A percentile compares a stretch with the other conserved stretches of the same genome.
These are phyloP conservation scores for Sporothrix phasma DNA, from an alignment of 2,329 filamentous ascomycete genomes.

Conservation along the genomic window DNA sequence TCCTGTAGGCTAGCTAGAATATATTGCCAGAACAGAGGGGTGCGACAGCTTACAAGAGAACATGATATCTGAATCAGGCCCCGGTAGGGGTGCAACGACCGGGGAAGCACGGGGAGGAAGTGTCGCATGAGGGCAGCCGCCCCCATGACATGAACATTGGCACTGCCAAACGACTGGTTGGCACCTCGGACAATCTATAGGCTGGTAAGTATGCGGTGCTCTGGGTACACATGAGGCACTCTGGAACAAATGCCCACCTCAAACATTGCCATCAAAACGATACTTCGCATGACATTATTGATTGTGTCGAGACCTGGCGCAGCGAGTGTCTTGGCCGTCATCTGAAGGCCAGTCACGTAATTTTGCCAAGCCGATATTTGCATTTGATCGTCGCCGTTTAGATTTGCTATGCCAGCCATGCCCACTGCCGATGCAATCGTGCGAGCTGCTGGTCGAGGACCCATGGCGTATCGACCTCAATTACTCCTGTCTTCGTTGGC, in stretches of 20 bases:
- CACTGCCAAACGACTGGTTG: constrained; percentile 37
- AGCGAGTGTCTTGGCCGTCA: constrained; percentile 34
- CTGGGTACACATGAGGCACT: too few species aligned
- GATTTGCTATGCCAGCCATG: constrained; percentile 47
- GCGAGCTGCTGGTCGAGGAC: constrained; percentile 31
- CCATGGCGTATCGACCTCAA: constrained; percentile 26
- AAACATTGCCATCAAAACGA: constrained; percentile 51
- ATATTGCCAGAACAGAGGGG: background rate
- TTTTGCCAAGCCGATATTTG: constrained; percentile 39
- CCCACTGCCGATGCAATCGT: constrained; percentile 48
- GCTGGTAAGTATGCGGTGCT: background rate
- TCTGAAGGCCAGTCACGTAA: constrained; percentile 44
- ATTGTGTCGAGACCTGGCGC: constrained; percentile 27
- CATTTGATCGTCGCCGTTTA: constrained; percentile 37
- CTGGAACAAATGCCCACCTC: too few species aligned
- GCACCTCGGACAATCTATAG: constrained; percentile 36
- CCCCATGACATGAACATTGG: constrained; percentile 49
- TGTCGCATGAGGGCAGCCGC: constrained; percentile 47
- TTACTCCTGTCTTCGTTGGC: constrained; percentile 30
- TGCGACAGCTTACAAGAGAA: constrained; percentile 38
- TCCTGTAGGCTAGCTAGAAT: background rate
- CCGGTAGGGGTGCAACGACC: constrained; percentile 36
- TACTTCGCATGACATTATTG: constrained; percentile 39
- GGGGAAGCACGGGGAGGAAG: constrained; percentile 31
- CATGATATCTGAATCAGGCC: constrained; percentile 47